phyloP scores from a whole-genome alignment of 176 grass and related monocot genomes.

The bread wheat (Triticum aestivum) region DNA sequence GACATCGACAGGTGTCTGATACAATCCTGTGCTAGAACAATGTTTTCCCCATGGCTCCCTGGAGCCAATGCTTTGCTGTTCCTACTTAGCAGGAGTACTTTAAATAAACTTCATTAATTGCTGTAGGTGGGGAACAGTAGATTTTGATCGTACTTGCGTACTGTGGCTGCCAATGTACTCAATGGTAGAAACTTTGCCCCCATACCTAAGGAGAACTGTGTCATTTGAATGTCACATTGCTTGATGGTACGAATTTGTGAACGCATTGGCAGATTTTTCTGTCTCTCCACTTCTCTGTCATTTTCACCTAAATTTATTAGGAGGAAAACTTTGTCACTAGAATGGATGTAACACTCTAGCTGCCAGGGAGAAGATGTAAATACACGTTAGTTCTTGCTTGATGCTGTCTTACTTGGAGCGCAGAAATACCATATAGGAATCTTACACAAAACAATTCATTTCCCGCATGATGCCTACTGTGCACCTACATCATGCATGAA shows the following conservation, averaged over 20 bases:
- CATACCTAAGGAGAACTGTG: slow-evolving; percentile 5
- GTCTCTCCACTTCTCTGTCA: not conserved
- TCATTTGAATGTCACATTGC: not conserved
- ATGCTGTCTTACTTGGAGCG: not conserved
- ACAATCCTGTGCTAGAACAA: not conserved
- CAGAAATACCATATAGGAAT: not conserved
- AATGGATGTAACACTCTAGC: not conserved
- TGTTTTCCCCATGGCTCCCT: not conserved
- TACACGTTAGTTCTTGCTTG: not conserved
- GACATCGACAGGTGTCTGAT: not conserved
- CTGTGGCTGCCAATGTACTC: not conserved
- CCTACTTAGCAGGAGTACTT: not conserved
- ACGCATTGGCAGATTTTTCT: not conserved
- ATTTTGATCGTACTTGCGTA: not conserved
- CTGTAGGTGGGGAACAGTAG: not conserved
- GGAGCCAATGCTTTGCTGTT: not conserved
- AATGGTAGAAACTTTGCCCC: not conserved
- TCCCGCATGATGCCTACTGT: too few species aligned
- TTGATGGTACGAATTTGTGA: not conserved
- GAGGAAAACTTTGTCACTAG: not conserved
- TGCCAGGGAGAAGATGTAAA: not conserved
- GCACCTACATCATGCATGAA: not conserved
- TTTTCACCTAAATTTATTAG: not conserved
- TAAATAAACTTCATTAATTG: not conserved
- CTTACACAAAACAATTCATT: not conserved